Evolutionary conservation across 371 early-diverging fungal genomes (phyloP).

Genomic region (Cokeromyces recurvatus): DNA sequence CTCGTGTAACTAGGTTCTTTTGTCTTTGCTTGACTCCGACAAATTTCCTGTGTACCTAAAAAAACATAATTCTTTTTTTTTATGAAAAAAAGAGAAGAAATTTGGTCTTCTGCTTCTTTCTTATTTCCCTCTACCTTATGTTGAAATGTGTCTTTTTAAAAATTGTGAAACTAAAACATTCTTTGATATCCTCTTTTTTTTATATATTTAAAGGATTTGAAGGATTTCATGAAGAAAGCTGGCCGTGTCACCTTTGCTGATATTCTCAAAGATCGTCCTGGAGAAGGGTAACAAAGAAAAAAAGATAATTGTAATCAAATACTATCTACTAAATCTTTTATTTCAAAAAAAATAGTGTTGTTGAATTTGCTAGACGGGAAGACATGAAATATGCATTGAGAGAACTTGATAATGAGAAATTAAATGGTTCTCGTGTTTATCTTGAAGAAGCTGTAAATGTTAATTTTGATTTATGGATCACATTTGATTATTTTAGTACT

Average conservation of each 20-base stretch:
- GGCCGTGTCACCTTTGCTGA: conserved; percentile 92
- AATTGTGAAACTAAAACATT: conserved; percentile 10
- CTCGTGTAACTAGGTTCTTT: too few relatives aligned
- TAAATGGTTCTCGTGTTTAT: conserved; percentile 69
- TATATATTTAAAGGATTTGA: conserved; percentile 70
- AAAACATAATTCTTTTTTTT: too few relatives aligned
- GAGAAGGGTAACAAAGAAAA: conserved; percentile 66
- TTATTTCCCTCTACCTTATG: too few relatives aligned
- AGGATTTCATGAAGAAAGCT: conserved; percentile 88
- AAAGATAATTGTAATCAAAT: too few relatives aligned
- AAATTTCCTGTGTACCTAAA: too few relatives aligned
- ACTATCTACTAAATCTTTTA: too few relatives aligned
- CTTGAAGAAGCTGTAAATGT: conserved; percentile 62
- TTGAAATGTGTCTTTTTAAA: neutral
- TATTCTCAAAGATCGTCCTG: conserved; percentile 73
- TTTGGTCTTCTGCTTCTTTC: too few relatives aligned
- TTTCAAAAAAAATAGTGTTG: conserved; percentile 52
- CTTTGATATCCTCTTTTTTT: neutral
- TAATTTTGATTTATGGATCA: too few relatives aligned
- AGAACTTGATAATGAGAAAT: conserved; percentile 77
- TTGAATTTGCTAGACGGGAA: conserved; percentile 75
- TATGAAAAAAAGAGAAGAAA: too few relatives aligned
- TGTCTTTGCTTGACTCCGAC: too few relatives aligned
- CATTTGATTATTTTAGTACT: neutral
- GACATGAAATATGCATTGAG: conserved; percentile 82